These are phyloP conservation scores for Polytolypa hystricis DNA, from an alignment of 2,329 filamentous ascomycete genomes.

Conservation along the genomic window DNA sequence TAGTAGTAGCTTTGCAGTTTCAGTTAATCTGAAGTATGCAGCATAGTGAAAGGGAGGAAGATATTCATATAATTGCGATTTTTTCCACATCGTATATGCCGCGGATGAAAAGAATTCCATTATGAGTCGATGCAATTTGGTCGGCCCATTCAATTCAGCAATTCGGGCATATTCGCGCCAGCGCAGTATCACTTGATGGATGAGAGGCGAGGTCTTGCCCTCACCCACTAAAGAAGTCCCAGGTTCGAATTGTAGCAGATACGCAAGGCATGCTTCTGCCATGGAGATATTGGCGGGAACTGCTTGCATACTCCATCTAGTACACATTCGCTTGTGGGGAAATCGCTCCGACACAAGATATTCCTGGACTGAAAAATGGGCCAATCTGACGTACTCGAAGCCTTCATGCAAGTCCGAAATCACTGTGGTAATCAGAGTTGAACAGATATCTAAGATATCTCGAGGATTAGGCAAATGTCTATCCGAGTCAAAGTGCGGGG, in stretches of 20 bases:
- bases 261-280: slow-evolving; percentile 15
- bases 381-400: slow-evolving; percentile 8
- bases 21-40: not conserved
- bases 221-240: not conserved
- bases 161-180: not conserved
- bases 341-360: slow-evolving; percentile 11
- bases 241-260: slow-evolving; percentile 15
- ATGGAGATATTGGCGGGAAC: slow-evolving; percentile 11
- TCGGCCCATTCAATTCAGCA: too few relatives aligned
- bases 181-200: not conserved
- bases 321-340: slow-evolving; percentile 4
- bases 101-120: too few relatives aligned
- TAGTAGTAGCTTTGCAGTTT: not conserved
- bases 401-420: not conserved
- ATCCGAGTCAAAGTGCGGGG: slow-evolving; percentile 16
- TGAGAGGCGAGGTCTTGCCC: not conserved
- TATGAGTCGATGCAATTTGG: too few relatives aligned
- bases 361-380: slow-evolving; percentile 17
- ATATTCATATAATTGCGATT: not conserved
- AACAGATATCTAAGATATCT: slow-evolving; percentile 13
- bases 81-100: too few relatives aligned
- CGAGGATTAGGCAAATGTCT: slow-evolving; percentile 16
- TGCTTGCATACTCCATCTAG: slow-evolving; percentile 13
- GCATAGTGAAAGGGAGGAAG: not conserved
- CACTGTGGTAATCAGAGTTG: slow-evolving; percentile 9